These are phyloP conservation scores for Alternaria novae-zelandiae DNA, from an alignment of 2,329 filamentous ascomycete genomes.

Conservation along the genomic window DNA sequence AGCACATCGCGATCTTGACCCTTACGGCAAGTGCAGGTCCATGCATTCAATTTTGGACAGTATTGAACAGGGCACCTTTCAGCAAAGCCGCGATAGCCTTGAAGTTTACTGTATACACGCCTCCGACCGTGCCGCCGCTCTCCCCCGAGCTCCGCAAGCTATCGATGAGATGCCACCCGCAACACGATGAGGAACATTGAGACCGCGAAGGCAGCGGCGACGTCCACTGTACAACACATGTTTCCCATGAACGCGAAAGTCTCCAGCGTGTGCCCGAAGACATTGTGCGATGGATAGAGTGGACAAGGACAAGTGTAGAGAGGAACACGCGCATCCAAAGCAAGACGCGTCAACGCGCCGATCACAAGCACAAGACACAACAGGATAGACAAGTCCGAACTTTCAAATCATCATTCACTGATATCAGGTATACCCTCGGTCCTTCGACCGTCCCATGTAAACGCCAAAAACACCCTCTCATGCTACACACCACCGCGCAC, in stretches of 20 bases:
- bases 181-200: not conserved
- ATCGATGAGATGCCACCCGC: not conserved
- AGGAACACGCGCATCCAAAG: not conserved
- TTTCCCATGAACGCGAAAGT: not conserved
- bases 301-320: not conserved
- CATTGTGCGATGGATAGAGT: no score
- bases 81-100: not conserved
- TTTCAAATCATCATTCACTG: not conserved
- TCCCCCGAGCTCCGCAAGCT: not conserved
- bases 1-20: not conserved
- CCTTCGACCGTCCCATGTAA: not conserved
- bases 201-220: not conserved
- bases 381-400: not conserved
- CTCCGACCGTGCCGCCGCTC: not conserved
- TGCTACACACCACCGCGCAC: not conserved
- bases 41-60: not conserved
- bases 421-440: not conserved
- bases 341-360: not conserved
- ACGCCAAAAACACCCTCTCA: constrained; percentile 18
- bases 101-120: fast-evolving
- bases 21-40: not conserved
- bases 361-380: not conserved
- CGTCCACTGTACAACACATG: no score
- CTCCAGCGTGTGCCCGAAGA: not conserved
- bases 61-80: not conserved